phyloP scores from a whole-genome alignment of 352 stramenopile species.

The Phytophthora aleatoria region DNA sequence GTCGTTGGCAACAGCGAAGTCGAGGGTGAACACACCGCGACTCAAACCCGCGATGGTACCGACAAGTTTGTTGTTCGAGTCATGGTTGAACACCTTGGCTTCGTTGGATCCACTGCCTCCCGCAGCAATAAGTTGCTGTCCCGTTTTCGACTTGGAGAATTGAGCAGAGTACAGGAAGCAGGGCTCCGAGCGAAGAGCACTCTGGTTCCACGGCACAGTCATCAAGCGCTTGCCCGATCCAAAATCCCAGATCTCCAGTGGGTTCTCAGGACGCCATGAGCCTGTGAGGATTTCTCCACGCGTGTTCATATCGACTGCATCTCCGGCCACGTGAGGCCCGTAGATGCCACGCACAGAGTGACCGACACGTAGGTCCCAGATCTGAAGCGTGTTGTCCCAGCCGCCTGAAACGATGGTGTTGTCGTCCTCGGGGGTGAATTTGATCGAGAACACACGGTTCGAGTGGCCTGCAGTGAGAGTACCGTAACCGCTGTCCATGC shows the following conservation, averaged over 20 bases:
- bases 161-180: constrained; percentile 91
- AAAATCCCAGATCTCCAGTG: constrained; percentile 92
- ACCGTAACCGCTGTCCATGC: constrained; percentile 68
- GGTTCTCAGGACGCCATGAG: constrained; percentile 89
- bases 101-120: constrained; percentile 91
- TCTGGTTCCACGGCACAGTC: constrained; percentile 88
- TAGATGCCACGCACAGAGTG: constrained; percentile 91
- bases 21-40: constrained; percentile 85
- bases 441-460: constrained; percentile 92
- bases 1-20: constrained; percentile 74
- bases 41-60: constrained; percentile 84
- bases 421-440: constrained; percentile 84
- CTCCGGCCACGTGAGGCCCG: constrained; percentile 87
- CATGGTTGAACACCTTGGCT: constrained; percentile 90
- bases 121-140: constrained; percentile 76
- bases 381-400: constrained; percentile 94
- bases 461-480: constrained; percentile 86
- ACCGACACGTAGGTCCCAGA: constrained; percentile 90
- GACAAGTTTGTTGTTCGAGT: constrained; percentile 71
- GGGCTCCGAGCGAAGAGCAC: constrained; percentile 70
- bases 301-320: constrained; percentile 78
- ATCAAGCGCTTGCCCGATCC: constrained; percentile 74
- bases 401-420: constrained; percentile 87
- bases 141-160: constrained; percentile 74
- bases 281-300: constrained; percentile 88